phyloP scores from a whole-genome alignment of 805 yeast genomes.

The Torulaspora delbrueckii region DNA sequence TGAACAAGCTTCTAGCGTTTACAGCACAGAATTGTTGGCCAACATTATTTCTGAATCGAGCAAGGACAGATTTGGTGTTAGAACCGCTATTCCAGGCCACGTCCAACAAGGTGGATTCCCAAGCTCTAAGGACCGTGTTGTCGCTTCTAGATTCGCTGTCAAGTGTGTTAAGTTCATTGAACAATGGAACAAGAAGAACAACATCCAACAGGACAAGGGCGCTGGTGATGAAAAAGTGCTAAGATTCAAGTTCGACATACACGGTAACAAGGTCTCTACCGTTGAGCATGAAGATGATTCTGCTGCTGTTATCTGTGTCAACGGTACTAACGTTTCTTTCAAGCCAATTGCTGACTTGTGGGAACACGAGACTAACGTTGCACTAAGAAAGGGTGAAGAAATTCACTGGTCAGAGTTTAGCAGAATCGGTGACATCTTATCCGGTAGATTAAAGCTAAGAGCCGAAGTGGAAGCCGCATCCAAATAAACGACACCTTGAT shows the following conservation, averaged over 20 bases:
- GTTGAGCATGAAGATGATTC: conserved; percentile 40
- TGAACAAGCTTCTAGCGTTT: conserved; percentile 76
- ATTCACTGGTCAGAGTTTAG: conserved; percentile 65
- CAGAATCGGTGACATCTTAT: conserved; percentile 59
- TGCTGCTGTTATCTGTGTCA: conserved; percentile 65
- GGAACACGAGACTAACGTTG: conserved; percentile 54
- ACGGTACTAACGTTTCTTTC: conserved; percentile 60
- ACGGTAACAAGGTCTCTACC: conserved; percentile 46
- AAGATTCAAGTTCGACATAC: conserved; percentile 45
- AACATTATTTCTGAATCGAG: conserved; percentile 79
- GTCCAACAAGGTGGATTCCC: conserved; percentile 98
- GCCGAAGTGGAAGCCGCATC: conserved; percentile 32
- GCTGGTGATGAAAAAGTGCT: conserved; percentile 41
- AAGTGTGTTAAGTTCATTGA: conserved; percentile 87
- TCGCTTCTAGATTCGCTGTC: conserved; percentile 85
- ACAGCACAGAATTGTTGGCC: conserved; percentile 76
- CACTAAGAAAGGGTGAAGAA: conserved; percentile 58
- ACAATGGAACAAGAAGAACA: conserved; percentile 42
- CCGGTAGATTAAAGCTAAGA: conserved; percentile 60
- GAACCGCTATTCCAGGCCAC: conserved; percentile 96
- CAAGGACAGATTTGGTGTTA: conserved; percentile 72
- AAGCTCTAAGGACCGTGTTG: conserved; percentile 87
- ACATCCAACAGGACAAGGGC: conserved; percentile 27
- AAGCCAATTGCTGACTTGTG: conserved; percentile 53
- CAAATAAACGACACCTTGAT: conserved; percentile 8